Conservation (phyloP, 495 filamentous ascomycete species). For the Hypoxylon cercidicola region DNA sequence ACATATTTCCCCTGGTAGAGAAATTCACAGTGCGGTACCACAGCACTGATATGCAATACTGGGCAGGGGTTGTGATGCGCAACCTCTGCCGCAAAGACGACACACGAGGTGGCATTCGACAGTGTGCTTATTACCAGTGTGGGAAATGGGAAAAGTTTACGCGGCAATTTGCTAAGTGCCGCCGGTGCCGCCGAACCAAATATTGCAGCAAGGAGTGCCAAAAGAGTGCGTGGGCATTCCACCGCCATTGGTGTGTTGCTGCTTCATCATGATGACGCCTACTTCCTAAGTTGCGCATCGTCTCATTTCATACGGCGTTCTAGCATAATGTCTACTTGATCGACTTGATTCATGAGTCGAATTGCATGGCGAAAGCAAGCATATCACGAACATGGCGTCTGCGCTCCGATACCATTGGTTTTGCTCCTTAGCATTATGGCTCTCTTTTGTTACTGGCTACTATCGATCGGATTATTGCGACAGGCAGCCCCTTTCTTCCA, state of each 20-base stretch:
- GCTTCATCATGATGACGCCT: conserved; percentile 61
- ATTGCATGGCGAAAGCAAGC: conserved; percentile 53
- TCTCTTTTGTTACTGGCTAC: conserved; percentile 42
- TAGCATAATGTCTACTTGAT: conserved; percentile 52
- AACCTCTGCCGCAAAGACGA: conserved; percentile 99
- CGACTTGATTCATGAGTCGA: conserved; percentile 47
- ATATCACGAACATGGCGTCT: conserved; percentile 52
- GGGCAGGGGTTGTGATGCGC: conserved; percentile 98
- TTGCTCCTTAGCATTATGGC: conserved; percentile 47
- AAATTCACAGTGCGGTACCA: conserved; percentile 97
- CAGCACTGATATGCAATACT: conserved; percentile 97
- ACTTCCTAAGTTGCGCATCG: conserved; percentile 40
- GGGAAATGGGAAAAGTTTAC: conserved; percentile 98
- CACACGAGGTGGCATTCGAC: conserved; percentile 88
- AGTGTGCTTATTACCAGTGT: conserved; percentile 97
- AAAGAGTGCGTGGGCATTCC: conserved; percentile 97
- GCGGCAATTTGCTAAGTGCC: conserved; percentile 96
- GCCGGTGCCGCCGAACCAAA: conserved; percentile 94
- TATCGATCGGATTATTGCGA: conserved; percentile 34
- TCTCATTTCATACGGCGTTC: conserved; percentile 46
- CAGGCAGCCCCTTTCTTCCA: conserved; percentile 14
- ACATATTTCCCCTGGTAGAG: conserved; percentile 97
- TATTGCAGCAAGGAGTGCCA: conserved; percentile 99
- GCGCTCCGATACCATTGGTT: conserved; percentile 50
- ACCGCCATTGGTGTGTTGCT: conserved; percentile 96